Evolutionary conservation across 1,139 yeast species (phyloP).

Genomic region (Kodamaea arcana): DNA sequence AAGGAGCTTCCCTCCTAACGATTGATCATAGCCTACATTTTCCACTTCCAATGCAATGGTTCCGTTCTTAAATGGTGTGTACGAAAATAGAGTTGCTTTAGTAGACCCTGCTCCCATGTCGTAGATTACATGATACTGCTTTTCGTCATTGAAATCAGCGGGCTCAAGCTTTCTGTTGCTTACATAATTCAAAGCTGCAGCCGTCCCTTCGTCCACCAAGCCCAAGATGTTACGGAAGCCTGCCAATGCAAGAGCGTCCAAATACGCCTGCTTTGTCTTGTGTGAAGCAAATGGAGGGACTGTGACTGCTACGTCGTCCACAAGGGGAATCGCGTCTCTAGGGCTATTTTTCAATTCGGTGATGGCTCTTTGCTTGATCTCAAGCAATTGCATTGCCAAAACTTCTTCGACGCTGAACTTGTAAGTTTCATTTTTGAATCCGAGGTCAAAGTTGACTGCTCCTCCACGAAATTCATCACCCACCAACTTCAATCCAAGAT

Average conservation of each 20-base stretch:
- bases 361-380: conserved; percentile 63
- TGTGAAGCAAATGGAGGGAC: conserved; percentile 71
- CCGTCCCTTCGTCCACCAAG: conserved; percentile 83
- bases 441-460: conserved; percentile 55
- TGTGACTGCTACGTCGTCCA: conserved; percentile 68
- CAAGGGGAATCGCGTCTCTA: conserved; percentile 24
- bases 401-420: conserved; percentile 64
- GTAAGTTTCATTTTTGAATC: conserved; percentile 37
- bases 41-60: conserved; percentile 54
- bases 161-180: conserved; percentile 44
- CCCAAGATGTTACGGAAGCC: conserved; percentile 59
- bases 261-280: conserved; percentile 64
- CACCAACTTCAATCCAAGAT: conserved; percentile 59
- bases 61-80: conserved; percentile 42
- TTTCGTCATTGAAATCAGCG: conserved; percentile 30
- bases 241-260: conserved; percentile 71
- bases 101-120: conserved; percentile 96
- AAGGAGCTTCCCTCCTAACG: conserved; percentile 71
- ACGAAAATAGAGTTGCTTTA: conserved; percentile 75
- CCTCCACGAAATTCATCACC: conserved; percentile 37
- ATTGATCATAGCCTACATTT: conserved; percentile 63
- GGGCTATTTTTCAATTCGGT: conserved; percentile 30
- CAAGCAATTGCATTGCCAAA: conserved; percentile 75
- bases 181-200: conserved; percentile 79
- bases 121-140: conserved; percentile 67